phyloP scores from a whole-genome alignment of 805 yeast genomes.

The Ogataea neopini region DNA sequence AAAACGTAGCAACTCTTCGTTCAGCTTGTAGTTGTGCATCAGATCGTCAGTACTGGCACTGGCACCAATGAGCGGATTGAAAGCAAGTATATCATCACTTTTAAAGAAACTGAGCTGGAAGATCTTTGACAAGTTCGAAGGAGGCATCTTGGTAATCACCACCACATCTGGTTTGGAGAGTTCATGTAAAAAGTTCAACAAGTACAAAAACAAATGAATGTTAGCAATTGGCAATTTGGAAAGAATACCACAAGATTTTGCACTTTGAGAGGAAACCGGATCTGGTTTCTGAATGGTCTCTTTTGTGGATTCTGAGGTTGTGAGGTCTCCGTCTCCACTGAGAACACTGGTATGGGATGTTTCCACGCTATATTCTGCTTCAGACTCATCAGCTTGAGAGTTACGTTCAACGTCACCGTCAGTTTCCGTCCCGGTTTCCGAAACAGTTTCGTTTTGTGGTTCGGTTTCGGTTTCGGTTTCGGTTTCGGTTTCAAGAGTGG shows the following conservation, averaged over 20 bases:
- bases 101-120: conserved; percentile 41
- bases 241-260: conserved; percentile 11
- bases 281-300: neutral
- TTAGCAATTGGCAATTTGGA: conserved; percentile 31
- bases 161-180: conserved; percentile 26
- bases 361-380: conserved; percentile 13
- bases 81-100: conserved; percentile 29
- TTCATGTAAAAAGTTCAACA: conserved; percentile 30
- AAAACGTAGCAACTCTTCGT: conserved; percentile 29
- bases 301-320: conserved; percentile 1
- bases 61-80: conserved; percentile 20
- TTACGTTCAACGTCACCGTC: neutral
- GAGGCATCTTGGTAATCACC: conserved; percentile 38
- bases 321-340: neutral
- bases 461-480: neutral
- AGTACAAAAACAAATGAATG: conserved; percentile 33
- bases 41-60: conserved; percentile 30
- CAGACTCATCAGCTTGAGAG: conserved; percentile 15
- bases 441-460: neutral
- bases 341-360: conserved; percentile 11
- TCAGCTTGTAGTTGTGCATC: conserved; percentile 29
- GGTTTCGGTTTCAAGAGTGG: neutral
- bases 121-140: conserved; percentile 39
- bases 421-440: neutral
- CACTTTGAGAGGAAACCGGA: neutral